Percentiles rank a stretch among this genome's conserved stretches.
phyloP scores from a whole-genome alignment of 139 green algal species.

The Trebouxia sp. region DNA sequence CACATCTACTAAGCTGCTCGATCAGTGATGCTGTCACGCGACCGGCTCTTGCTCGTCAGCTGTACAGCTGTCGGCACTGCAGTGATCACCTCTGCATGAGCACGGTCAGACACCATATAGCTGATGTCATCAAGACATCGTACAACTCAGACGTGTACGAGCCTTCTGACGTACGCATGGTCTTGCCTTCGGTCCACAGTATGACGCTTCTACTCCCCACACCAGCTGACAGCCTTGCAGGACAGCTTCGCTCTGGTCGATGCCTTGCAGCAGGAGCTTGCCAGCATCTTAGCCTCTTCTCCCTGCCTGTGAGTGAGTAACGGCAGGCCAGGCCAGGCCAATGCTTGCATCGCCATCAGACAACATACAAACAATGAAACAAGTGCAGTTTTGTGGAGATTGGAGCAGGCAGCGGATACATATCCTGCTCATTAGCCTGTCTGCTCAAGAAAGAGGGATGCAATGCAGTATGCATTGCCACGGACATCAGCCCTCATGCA shows the following conservation, averaged over 20 bases:
- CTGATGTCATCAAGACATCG: conserved; percentile 23
- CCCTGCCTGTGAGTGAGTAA: background rate
- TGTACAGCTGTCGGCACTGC: no score
- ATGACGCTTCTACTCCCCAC: no score
- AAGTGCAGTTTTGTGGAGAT: conserved; percentile 70
- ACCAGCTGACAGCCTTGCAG: no score
- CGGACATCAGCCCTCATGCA: conserved; percentile 69
- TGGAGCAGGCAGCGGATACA: conserved; percentile 85
- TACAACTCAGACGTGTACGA: conserved; percentile 67
- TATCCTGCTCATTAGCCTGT: conserved; percentile 75
- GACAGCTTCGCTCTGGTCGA: conserved; percentile 82
- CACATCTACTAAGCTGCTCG: no score
- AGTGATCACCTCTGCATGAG: no score
- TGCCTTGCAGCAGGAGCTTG: conserved; percentile 42
- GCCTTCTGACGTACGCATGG: conserved; percentile 69
- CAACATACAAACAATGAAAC: no score
- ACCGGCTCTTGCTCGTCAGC: no score
- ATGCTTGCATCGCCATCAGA: no score
- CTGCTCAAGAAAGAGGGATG: conserved; percentile 42
- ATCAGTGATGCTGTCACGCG: no score
- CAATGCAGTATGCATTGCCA: conserved; percentile 40
- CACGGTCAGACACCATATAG: background rate
- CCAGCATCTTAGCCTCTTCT: background rate
- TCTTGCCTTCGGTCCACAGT: background rate
- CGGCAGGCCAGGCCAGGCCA: no score